Conservation (phyloP, 106 monocot genomes). For the Dendrobium chrysotoxum region DNA sequence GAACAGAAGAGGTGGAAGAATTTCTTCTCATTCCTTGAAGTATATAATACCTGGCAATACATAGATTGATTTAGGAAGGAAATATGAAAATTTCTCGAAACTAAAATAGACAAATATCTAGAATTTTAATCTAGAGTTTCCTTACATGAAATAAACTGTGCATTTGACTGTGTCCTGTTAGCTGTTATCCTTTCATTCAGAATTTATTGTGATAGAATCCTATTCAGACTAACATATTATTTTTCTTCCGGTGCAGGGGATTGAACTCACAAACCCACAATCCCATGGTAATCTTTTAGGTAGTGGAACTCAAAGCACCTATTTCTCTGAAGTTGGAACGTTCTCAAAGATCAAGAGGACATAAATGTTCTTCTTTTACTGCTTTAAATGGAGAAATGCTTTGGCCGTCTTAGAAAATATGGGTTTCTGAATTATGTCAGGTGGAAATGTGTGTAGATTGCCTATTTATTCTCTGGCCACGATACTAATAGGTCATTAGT, state of each 20-base stretch:
- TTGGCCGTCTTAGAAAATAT: background rate
- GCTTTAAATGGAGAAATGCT: background rate
- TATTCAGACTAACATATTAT: background rate
- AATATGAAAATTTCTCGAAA: no score
- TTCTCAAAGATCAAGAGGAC: constrained; percentile 70
- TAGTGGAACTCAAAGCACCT: constrained; percentile 74
- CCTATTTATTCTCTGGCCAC: no score
- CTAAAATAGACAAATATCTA: no score
- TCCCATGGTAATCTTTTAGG: constrained; percentile 48
- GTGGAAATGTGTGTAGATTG: no score
- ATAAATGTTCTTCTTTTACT: constrained; percentile 8
- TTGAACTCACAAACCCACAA: constrained; percentile 70
- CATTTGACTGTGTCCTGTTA: no score
- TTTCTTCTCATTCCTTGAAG: no score
- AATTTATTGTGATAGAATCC: background rate
- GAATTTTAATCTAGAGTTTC: no score
- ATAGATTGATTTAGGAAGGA: no score
- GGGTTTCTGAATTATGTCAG: background rate
- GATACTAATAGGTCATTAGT: background rate
- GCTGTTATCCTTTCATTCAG: background rate
- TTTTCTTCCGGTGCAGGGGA: constrained; percentile 36
- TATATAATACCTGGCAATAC: no score
- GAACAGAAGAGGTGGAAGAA: no score
- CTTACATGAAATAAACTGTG: no score
- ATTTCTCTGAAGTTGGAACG: constrained; percentile 66